These are phyloP conservation scores for Wickerhamiella brachini DNA, from an alignment of 805 yeast species.

Conservation along the genomic window DNA sequence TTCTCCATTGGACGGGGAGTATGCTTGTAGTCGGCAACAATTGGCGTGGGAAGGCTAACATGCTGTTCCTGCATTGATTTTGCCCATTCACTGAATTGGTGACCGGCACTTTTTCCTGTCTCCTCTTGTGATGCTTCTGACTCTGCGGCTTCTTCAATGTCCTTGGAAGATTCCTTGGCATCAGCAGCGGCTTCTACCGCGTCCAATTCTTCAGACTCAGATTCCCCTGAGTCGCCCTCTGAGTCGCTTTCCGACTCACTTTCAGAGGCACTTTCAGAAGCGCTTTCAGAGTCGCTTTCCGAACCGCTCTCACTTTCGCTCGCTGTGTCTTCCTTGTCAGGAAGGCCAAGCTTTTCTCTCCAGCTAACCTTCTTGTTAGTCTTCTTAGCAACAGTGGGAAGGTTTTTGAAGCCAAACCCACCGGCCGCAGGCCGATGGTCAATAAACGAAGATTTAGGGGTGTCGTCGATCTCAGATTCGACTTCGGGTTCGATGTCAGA, in stretches of 20 bases:
- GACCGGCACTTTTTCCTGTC: conserved; percentile 32
- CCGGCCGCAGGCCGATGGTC: conserved; percentile 55
- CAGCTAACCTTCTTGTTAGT: conserved; percentile 11
- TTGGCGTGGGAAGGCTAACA: conserved; percentile 44
- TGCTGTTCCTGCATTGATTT: conserved; percentile 53
- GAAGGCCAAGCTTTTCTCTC: conserved; percentile 16
- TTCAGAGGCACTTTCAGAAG: no score
- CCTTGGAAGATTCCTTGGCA: conserved; percentile 46
- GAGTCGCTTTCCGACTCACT: background rate
- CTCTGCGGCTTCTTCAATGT: conserved; percentile 32
- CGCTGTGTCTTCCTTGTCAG: conserved; percentile 2
- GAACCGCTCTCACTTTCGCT: background rate
- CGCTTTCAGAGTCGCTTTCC: background rate
- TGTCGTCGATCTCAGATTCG: conserved; percentile 32
- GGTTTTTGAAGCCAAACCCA: conserved; percentile 38
- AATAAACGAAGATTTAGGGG: conserved; percentile 29
- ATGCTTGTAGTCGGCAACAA: conserved; percentile 35
- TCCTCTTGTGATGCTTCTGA: conserved; percentile 16
- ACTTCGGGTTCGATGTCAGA: conserved; percentile 53
- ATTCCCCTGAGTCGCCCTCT: background rate
- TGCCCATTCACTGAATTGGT: conserved; percentile 81
- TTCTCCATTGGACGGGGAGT: conserved; percentile 58
- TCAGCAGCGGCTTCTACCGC: conserved; percentile 37
- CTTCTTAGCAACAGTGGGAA: conserved; percentile 9
- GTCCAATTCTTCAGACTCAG: conserved; percentile 21